Conservation (phyloP, 2,329 filamentous ascomycete genomes). For the Furcasterigmium sp. region DNA sequence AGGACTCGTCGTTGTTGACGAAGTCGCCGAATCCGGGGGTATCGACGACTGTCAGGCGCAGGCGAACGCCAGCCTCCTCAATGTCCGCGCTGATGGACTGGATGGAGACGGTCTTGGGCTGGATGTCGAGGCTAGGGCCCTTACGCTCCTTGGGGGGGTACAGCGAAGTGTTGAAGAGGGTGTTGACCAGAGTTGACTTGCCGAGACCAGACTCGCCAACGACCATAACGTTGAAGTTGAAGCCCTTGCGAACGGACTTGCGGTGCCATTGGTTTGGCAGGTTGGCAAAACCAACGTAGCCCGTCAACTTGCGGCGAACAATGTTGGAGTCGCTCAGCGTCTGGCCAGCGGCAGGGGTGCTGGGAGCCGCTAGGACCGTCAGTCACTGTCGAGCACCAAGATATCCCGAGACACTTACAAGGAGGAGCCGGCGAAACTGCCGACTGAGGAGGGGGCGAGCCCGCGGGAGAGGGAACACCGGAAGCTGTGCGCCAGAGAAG, state of each 20-base stretch:
- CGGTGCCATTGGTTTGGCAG: slow-evolving; percentile 99
- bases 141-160: slow-evolving; percentile 99
- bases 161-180: slow-evolving; percentile 97
- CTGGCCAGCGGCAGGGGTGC: slow-evolving; percentile 24
- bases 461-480: slow-evolving; percentile 32
- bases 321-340: slow-evolving; percentile 78
- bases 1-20: slow-evolving; percentile 99
- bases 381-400: slow-evolving; percentile 26
- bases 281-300: slow-evolving; percentile 98
- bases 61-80: slow-evolving; percentile 95
- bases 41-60: slow-evolving; percentile 93
- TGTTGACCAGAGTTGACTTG: slow-evolving; percentile 99
- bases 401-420: slow-evolving; percentile 23
- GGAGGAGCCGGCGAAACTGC: slow-evolving; percentile 35
- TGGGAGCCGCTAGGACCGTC: slow-evolving; percentile 17
- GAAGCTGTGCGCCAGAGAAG: slow-evolving; percentile 32
- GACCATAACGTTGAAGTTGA: slow-evolving; percentile 99
- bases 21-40: slow-evolving; percentile 98
- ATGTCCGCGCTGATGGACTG: slow-evolving; percentile 95
- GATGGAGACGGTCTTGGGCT: slow-evolving; percentile 95
- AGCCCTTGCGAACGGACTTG: slow-evolving; percentile 99
- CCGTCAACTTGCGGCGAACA: slow-evolving; percentile 94
- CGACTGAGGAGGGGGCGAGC: slow-evolving; percentile 1
- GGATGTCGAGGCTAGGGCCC: slow-evolving; percentile 93
- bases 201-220: slow-evolving; percentile 98